Base-by-base conservation (phyloP, 2,329 filamentous ascomycete genomes). In the Penicillium griseofulvum region DNA sequence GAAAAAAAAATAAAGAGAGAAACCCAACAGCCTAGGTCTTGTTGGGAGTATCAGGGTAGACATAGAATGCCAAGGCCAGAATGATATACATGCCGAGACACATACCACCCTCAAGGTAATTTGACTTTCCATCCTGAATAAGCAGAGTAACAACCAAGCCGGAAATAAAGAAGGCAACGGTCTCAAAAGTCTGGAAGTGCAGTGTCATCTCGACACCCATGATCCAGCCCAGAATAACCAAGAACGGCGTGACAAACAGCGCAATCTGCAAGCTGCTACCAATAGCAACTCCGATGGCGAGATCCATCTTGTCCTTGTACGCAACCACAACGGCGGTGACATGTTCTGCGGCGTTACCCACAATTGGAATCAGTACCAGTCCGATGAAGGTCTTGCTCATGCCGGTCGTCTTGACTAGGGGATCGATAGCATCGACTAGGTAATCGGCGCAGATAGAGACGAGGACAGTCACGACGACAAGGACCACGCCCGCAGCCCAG, bases 261-360 rank as follows among this genome's bases (percentile, higher is more conserved):
- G 89, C 89, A 65, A 93, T 93, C 74, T 93, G 89, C 70, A 93
- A 86, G 71, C 87, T 90, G 56, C 87, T 90, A 43, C 89, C 89
- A 66, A 93, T 89, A 28, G 89, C 89, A 48, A 93, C 89, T 39
- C 88, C 87, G 78, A 93, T 89, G 29, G 89, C 86, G 37, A 79
- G 70, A 59, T 82, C 79, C 80, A 82, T 82, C 70, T 81, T 92
- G 75, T 92, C 83, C 72, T 90, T 88, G 60, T 86, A 79, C 0
- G 89, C 88, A 26, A 92, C 89, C 29, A 91, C 87, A 17, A 91
- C 87, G 17, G 89, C 89, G 1, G 89, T 92, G 37, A 91, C 89
- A 66, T 92, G 89, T 71, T 92, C 88, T 3, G 88, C 88, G 2
- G 88, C 88, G 65, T 91, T 91, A 41, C 88, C 88, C 31, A 91